Base-by-base conservation (phyloP, 208 protist genomes). In the Trypanosoma brucei region DNA sequence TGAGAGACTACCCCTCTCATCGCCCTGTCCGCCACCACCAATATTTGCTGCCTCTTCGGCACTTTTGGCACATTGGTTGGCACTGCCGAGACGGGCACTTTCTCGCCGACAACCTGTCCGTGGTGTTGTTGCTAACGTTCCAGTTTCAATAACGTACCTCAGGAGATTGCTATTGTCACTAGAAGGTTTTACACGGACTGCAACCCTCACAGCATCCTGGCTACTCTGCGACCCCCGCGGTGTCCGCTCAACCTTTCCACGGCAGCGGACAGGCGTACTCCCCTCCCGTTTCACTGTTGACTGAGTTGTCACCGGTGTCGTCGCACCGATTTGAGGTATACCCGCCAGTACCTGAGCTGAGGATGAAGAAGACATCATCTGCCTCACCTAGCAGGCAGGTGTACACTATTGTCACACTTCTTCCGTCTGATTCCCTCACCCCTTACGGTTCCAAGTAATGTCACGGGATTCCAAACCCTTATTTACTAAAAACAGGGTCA, bases 151-250 rank as follows among this genome's bases (percentile, higher is more conserved):
- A 14, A 14, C 36, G 22, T 55, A 72, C 38, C 48, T 40, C n/a
- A 72, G 22, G 59, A 55, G 1, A 49, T 35, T 46, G 8, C 35
- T 53, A 14, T 51, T 55, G 8, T 51, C 60, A 42, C 5, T 22
- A 30, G 46, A 54, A 42, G 67, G 67, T 38, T 66, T 72, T 31
- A 72, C 39, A 1, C 67, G 50, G 56, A 72, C 39, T n/a, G 54
- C 59, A 60, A 72, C 67, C 37, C 63, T 49, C 22, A 66, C 67
- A 62, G 60, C 2, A n/a, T 66, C 67, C 45, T 72, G 59, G 30
- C 2, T 37, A 55, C 0, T 44, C 9, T 45, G 46, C 42, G 36
- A 22, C 36, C 4, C 6, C 30, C 36, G 45, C 1, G 67, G 42
- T 13, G 53, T 72, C 57, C 46, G 58, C 7, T 72, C 58, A n/a